Evolutionary conservation across 2,329 filamentous ascomycete genomes (phyloP).

Genomic region (Monilinia vaccinii-corymbosi): DNA sequence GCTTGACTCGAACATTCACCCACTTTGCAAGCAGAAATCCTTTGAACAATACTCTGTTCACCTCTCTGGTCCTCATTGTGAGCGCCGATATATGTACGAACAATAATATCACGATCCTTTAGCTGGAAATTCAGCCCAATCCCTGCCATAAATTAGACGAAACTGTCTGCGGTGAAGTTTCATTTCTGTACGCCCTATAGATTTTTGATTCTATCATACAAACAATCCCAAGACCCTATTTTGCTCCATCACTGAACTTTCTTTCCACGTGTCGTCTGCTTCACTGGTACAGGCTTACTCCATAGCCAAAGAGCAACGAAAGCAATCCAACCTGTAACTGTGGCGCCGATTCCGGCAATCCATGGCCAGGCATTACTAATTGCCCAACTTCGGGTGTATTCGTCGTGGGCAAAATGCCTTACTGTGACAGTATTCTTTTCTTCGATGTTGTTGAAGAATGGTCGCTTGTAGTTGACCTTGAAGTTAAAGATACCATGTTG

Average conservation of each 20-base stretch:
- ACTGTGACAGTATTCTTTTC: conserved; percentile 95
- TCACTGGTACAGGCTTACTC: conserved; percentile 44
- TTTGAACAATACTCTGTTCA: too few relatives aligned
- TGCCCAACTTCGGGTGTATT: conserved; percentile 83
- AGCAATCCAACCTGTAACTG: conserved; percentile 71
- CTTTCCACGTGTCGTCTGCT: conserved; percentile 29
- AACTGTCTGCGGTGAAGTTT: not conserved
- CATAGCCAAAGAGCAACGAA: conserved; percentile 90
- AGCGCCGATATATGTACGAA: not conserved
- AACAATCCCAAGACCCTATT: conserved; percentile 3
- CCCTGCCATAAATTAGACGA: not conserved
- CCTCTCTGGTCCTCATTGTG: not conserved
- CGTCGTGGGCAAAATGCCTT: conserved; percentile 92
- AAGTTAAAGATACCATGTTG: conserved; percentile 99
- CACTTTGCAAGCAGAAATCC: not conserved
- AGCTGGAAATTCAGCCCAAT: not conserved
- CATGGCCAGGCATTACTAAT: conserved; percentile 93
- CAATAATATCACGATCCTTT: not conserved
- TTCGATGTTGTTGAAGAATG: conserved; percentile 80
- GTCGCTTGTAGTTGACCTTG: conserved; percentile 91
- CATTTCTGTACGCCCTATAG: conserved; percentile 17
- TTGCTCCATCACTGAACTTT: conserved; percentile 31
- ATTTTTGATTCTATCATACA: conserved; percentile 27
- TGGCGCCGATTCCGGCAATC: conserved; percentile 80
- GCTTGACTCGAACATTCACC: not conserved